Base-by-base conservation (phyloP, 2,329 filamentous ascomycete species). In the Colletotrichum sp. region DNA sequence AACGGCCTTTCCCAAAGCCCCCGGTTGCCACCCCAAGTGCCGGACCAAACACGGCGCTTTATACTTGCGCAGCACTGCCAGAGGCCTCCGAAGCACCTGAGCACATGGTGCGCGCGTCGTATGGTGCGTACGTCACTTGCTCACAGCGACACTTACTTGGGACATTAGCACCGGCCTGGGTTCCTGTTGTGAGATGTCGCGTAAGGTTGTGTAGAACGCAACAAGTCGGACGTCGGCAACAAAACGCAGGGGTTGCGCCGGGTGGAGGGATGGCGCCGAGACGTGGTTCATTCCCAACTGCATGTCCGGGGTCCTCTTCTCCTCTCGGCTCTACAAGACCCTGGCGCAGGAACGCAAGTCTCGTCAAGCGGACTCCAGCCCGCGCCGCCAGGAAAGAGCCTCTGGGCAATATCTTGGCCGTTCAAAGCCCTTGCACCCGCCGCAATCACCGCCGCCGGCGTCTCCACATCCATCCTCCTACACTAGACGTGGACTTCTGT, bases 41-140 rank as follows among this genome's bases (percentile, higher is more conserved):
- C 39, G 73, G 73, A 73, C 73, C 64, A 61, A 57, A 73, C 57
- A 76, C 64, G 73, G 70, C 59, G 73, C 70, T 76, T 76, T 76
- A 76, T 76, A 76, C 62, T 65, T 59, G 64, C 63, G 64, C 27
- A 69, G 57, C 30, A 64, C 73, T 49, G 11, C 27, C 25, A 76
- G 73, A 76, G 73, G 73, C 73, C 73, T 76, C 73, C 69, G n/a
- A 36, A 57, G n/a, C n/a, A 55, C 32, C 55, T 32, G 12, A 39
- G 67, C 27, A 69, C 16, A 30, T 75, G 63, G 39, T 44, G 57
- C 73, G 25, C 32, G 22, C 59, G 73, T 65, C 64, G 70, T 68
- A 65, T 64, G 64, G 57, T 73, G 55, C 59, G 70, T 73, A 73
- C 73, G 73, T 73, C 73, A 69, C 73, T 64, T 59, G 44, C 57